Evolutionary conservation across 2,329 filamentous ascomycete genomes (phyloP).

Genomic region (Exophiala dermatitidis): DNA sequence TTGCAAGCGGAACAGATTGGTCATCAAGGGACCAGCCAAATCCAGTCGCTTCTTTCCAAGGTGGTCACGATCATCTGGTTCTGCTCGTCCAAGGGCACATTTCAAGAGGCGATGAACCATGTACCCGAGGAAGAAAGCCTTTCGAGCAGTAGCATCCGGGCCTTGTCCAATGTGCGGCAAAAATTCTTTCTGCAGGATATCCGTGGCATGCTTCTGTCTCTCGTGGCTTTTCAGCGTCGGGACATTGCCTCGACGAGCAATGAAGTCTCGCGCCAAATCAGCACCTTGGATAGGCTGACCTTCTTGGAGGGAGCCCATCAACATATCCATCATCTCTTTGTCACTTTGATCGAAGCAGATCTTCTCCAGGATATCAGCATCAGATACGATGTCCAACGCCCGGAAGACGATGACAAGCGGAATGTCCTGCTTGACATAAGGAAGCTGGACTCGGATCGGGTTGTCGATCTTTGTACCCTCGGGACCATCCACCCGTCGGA

Average conservation of each 20-base stretch:
- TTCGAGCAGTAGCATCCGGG: conserved; percentile 89
- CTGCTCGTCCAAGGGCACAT: conserved; percentile 83
- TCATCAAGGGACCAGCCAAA: conserved; percentile 84
- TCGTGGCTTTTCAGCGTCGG: conserved; percentile 67
- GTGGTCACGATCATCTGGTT: conserved; percentile 95
- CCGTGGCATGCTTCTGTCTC: conserved; percentile 83
- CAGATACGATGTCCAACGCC: conserved; percentile 88
- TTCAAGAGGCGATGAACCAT: conserved; percentile 97
- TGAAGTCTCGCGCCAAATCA: conserved; percentile 89
- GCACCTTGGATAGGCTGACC: conserved; percentile 93
- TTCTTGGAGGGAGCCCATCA: conserved; percentile 95
- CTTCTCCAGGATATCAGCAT: conserved; percentile 95
- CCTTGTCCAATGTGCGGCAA: conserved; percentile 92
- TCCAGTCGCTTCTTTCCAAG: conserved; percentile 98
- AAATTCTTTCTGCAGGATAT: conserved; percentile 95
- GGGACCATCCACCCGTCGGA: conserved; percentile 72
- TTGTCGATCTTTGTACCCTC: conserved; percentile 33
- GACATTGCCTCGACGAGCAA: conserved; percentile 78
- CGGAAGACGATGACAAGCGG: conserved; percentile 94
- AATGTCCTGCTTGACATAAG: conserved; percentile 88
- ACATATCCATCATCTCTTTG: conserved; percentile 93
- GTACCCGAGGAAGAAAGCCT: conserved; percentile 97
- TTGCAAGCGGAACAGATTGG: conserved; percentile 90
- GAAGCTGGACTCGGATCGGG: conserved; percentile 73
- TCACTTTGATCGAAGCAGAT: conserved; percentile 95